Conservation (phyloP, 345 rosid species). For the Durio zibethinus region DNA sequence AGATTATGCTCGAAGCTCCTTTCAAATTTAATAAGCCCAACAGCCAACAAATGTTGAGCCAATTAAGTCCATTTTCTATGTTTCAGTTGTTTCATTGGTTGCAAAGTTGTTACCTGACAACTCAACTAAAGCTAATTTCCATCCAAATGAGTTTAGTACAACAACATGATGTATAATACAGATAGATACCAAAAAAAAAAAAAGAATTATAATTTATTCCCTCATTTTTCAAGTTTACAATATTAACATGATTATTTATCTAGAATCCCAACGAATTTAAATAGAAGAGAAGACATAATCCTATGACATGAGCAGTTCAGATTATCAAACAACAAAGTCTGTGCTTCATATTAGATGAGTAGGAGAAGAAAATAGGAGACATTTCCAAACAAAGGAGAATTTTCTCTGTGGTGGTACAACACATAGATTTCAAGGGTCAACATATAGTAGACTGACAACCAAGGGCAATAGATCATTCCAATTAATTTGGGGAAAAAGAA, state of each 20-base stretch:
- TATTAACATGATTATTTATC: not conserved
- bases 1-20: not conserved
- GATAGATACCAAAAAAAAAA: too few relatives aligned
- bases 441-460: not conserved
- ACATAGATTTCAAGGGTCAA: not conserved
- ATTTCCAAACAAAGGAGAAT: not conserved
- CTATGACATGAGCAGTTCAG: not conserved
- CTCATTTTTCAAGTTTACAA: not conserved
- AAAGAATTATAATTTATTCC: not conserved
- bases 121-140: not conserved
- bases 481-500: not conserved
- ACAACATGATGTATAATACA: not conserved
- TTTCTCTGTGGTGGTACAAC: not conserved
- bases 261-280: not conserved
- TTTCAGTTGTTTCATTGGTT: not conserved
- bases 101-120: not conserved
- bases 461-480: not conserved
- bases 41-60: too few relatives aligned
- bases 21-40: too few relatives aligned
- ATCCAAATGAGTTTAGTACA: not conserved
- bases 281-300: not conserved
- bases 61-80: not conserved
- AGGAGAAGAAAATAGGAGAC: not conserved
- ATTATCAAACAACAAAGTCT: not conserved
- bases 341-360: not conserved